Base-by-base conservation (phyloP, 176 grass and related monocot species). In the Paspalum vaginatum region DNA sequence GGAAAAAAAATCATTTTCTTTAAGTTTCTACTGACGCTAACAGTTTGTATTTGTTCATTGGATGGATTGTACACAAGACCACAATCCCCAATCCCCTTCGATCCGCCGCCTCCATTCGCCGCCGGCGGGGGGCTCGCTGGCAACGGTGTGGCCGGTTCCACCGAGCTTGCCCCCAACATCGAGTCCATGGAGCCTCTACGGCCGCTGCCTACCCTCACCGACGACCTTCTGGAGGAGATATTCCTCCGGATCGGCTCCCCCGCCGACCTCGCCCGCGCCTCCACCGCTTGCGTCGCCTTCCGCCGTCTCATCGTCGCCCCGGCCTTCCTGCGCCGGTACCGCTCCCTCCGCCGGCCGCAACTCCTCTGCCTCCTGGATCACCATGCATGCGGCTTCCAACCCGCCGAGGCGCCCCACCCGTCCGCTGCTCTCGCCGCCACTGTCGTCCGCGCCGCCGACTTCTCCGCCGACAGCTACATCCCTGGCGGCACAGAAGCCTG, bases 291-390 rank as follows among this genome's bases (percentile, higher is more conserved):
- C 64, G 3, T 20, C 53, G 16, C 53, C 13, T 78, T 69, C 53
- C 74, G 52, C 20, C 53, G 32, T 20, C 20, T 77, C 44, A 51
- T 70, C 82, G 7, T 14, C 14, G 44, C 5, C 18, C 43, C 11
- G 5, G 0, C 5, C 43, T 85, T 85, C 82, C 74, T 70, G 6
- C 63, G 64, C 51, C 63, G 41, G 52, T 59, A 69, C 62, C 73
- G 12, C 22, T 2, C 41, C 9, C 17, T 84, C 81, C 72, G 77
- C 45, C 74, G 26, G 2, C 74, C 55, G 10, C 65, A 4, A 0
- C 54, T 78, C 55, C 44, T 78, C 10, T 65, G 64, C 11, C 9
- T 59, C 74, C 9, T 46, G 25, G 4, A 2, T 49, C 1, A 0
- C 4, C 1, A 0, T 4, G 1, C 3, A 2, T 32, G 32, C 32